phyloP scores from a whole-genome alignment of 1,284 basidiomycete genomes.

The Austroboletus olivaceoglutinosus region DNA sequence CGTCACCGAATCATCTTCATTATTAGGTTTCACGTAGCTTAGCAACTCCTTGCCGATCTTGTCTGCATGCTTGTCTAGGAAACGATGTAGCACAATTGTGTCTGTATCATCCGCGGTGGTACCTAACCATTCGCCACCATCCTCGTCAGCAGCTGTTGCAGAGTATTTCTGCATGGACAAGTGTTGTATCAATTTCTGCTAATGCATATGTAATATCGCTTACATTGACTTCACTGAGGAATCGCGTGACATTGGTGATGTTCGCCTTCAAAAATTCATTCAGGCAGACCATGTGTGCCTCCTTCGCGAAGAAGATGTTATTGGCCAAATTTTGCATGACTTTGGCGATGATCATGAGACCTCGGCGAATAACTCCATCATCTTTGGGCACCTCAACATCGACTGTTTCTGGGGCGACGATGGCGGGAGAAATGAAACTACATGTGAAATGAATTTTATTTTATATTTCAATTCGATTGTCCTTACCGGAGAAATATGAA shows the following conservation, averaged over 20 bases:
- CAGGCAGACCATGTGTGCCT: conserved; percentile 78
- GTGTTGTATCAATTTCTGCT: conserved; percentile 4
- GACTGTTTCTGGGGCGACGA: conserved; percentile 81
- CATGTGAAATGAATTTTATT: conserved; percentile 1
- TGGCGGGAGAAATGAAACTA: conserved; percentile 81
- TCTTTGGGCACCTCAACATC: conserved; percentile 79
- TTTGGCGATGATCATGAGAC: conserved; percentile 84
- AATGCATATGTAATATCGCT: conserved; percentile 24
- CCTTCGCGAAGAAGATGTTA: conserved; percentile 89
- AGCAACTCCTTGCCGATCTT: conserved; percentile 83
- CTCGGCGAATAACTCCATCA: conserved; percentile 60
- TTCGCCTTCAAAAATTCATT: conserved; percentile 79
- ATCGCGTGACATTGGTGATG: conserved; percentile 78
- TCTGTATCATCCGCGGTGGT: conserved; percentile 78
- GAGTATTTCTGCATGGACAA: conserved; percentile 50
- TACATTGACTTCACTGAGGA: conserved; percentile 79
- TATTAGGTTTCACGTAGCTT: conserved; percentile 62
- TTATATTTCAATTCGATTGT: not conserved
- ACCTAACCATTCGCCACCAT: conserved; percentile 69
- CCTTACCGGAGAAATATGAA: conserved; percentile 84
- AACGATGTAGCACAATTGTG: conserved; percentile 76
- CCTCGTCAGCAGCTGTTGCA: conserved; percentile 48
- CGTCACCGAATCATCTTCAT: conserved; percentile 56
- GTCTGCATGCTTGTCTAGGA: conserved; percentile 79
- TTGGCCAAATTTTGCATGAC: conserved; percentile 92